Evolutionary conservation across 768 basidiomycete genomes (phyloP).

Genomic region (Russula earlei): DNA sequence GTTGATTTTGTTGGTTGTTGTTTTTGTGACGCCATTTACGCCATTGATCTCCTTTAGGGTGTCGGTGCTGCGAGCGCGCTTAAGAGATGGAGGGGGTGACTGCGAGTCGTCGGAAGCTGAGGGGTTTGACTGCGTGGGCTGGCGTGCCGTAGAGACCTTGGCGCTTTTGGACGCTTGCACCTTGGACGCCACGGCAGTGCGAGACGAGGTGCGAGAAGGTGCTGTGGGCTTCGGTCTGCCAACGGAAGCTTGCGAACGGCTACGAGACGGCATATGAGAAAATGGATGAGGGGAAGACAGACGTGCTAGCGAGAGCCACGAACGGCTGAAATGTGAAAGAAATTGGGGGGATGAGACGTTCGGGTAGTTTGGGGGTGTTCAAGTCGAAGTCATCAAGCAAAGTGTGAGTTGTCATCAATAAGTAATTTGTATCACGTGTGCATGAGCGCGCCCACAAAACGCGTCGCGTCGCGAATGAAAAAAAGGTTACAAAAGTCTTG

Average conservation of each 20-base stretch:
- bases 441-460: no score
- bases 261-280: constrained; percentile 13
- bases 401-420: no score
- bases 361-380: background rate
- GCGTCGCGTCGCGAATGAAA: no score
- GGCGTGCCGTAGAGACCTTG: constrained; percentile 1
- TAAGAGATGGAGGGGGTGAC: constrained; percentile 14
- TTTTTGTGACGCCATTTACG: constrained; percentile 1
- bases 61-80: constrained; percentile 10
- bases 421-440: no score
- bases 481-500: no score
- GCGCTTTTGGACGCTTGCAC: background rate
- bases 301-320: background rate
- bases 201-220: constrained; percentile 14
- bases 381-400: no score
- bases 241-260: constrained; percentile 12
- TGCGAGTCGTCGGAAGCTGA: constrained; percentile 14
- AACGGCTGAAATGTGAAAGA: no score
- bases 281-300: background rate
- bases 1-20: constrained; percentile 1
- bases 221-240: constrained; percentile 7
- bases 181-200: constrained; percentile 1
- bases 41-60: constrained; percentile 14
- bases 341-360: background rate
- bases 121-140: background rate